phyloP scores from a whole-genome alignment of 2,329 filamentous ascomycete species.

The Fusarium odoratissimum region DNA sequence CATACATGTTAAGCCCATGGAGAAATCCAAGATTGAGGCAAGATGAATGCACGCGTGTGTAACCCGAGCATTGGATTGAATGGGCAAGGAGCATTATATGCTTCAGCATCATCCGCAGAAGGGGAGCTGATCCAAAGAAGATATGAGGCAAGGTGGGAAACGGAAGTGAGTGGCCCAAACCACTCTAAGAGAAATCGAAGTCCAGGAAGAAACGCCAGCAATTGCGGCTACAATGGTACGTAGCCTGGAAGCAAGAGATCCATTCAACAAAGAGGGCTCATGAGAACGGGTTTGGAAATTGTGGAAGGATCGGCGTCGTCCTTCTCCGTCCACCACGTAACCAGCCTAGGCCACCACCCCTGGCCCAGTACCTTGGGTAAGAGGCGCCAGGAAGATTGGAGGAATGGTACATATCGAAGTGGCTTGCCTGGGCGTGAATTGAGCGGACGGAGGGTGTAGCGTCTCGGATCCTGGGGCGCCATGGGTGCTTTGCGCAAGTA shows the following conservation, averaged over 20 bases:
- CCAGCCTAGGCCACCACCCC: slow-evolving; percentile 25
- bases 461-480: slow-evolving; percentile 34
- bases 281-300: slow-evolving; percentile 40
- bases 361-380: slow-evolving; percentile 45
- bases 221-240: slow-evolving; percentile 5
- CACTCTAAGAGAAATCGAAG: slow-evolving; percentile 21
- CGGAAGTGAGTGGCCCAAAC: slow-evolving; percentile 39
- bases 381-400: slow-evolving; percentile 43
- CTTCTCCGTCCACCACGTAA: slow-evolving; percentile 34
- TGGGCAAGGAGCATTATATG: slow-evolving; percentile 1
- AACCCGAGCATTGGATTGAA: slow-evolving; percentile 5
- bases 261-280: slow-evolving; percentile 31
- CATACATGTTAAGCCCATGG: slow-evolving; percentile 5
- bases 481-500: slow-evolving; percentile 36
- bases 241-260: slow-evolving; percentile 17
- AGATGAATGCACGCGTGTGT: slow-evolving; percentile 17
- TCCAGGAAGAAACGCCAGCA: slow-evolving; percentile 14
- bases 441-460: slow-evolving; percentile 22
- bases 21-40: slow-evolving; percentile 14
- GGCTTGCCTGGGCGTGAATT: slow-evolving; percentile 43
- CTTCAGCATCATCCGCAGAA: slow-evolving; percentile 13
- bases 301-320: slow-evolving; percentile 42
- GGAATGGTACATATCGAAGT: slow-evolving; percentile 38
- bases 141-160: slow-evolving; percentile 33
- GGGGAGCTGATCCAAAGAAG: neutral